phyloP scores from a whole-genome alignment of 2,329 filamentous ascomycete species.

The Lecanicillium sp. region DNA sequence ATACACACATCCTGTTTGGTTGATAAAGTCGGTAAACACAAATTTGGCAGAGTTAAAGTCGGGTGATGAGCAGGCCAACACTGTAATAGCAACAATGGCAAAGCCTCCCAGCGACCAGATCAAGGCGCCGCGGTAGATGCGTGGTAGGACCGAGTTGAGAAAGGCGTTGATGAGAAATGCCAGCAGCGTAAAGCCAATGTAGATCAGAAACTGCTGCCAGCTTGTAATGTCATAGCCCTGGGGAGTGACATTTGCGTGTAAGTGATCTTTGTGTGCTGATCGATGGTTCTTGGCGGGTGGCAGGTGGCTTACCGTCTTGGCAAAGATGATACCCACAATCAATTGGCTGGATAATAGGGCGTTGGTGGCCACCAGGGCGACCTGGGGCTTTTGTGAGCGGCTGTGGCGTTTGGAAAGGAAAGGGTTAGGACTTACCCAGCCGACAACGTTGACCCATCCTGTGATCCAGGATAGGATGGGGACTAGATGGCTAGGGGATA shows the following conservation, averaged over 20 bases:
- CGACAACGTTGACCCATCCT: constrained; percentile 58
- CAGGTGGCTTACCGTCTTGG: constrained; percentile 37
- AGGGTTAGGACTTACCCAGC: constrained; percentile 36
- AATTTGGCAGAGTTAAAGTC: constrained; percentile 36
- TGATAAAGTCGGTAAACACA: constrained; percentile 23
- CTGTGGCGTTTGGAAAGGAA: not conserved
- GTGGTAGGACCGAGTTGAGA: constrained; percentile 20
- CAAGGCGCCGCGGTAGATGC: constrained; percentile 57
- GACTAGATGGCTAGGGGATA: constrained; percentile 16
- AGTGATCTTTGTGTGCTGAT: not conserved
- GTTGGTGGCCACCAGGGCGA: constrained; percentile 58
- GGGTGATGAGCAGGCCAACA: constrained; percentile 56
- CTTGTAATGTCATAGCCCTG: constrained; percentile 42
- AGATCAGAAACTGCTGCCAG: constrained; percentile 62
- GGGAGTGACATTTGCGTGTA: not conserved
- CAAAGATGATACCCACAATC: constrained; percentile 54
- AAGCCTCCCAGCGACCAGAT: constrained; percentile 64
- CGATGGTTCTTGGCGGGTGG: not conserved
- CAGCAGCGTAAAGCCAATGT: constrained; percentile 19
- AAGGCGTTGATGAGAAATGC: constrained; percentile 22
- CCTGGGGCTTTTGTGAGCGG: constrained; percentile 15
- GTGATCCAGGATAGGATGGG: constrained; percentile 22
- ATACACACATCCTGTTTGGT: constrained; percentile 19
- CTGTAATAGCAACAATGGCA: constrained; percentile 57
- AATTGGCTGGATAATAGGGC: constrained; percentile 59